These are phyloP conservation scores for Spiraea crenata DNA, from an alignment of 331 rosid species.

Conservation along the genomic window DNA sequence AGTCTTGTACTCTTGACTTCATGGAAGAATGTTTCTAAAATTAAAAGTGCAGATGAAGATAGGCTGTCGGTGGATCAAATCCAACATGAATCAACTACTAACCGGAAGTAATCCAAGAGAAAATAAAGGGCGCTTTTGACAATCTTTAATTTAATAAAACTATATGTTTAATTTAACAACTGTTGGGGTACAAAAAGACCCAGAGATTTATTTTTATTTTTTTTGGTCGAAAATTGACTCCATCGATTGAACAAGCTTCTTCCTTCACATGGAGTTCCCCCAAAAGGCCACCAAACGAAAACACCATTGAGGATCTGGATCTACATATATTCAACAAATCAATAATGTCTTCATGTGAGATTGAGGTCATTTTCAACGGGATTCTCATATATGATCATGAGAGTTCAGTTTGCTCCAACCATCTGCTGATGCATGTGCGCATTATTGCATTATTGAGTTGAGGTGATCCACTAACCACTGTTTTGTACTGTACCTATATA, in stretches of 20 bases:
- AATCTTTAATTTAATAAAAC: no score
- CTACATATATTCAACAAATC: not conserved
- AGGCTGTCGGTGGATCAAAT: not conserved
- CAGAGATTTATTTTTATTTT: no score
- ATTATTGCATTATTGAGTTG: conserved; percentile 13
- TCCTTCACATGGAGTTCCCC: not conserved
- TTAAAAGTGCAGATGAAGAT: not conserved
- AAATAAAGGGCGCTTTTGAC: not conserved
- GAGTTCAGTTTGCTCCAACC: not conserved
- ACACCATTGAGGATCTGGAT: not conserved
- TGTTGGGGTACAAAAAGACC: no score
- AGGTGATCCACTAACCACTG: conserved; percentile 7
- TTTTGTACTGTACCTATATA: not conserved
- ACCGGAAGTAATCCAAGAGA: not conserved
- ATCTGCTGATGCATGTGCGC: conserved; percentile 12
- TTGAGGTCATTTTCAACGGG: not conserved
- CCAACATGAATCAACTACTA: no score
- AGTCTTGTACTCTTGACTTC: not conserved
- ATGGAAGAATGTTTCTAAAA: not conserved
- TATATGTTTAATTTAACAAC: no score
- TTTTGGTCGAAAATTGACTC: no score
- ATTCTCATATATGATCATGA: not conserved
- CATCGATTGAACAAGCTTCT: not conserved
- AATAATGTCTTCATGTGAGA: not conserved
- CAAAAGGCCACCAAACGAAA: not conserved